Evolutionary conservation across 176 grass and related monocot species (phyloP).

Genomic region (Zoysia pacifica): DNA sequence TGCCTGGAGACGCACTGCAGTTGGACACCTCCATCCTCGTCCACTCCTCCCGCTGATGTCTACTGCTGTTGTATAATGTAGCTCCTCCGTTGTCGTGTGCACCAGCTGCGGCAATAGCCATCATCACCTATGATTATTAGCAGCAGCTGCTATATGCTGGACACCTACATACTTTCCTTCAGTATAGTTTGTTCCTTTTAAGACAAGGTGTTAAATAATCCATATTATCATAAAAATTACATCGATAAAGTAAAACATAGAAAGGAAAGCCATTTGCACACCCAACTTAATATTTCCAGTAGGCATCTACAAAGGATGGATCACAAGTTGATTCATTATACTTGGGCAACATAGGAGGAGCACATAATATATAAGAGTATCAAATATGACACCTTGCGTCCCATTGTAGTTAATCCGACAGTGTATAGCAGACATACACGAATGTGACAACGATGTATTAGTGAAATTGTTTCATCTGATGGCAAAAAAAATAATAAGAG

Average conservation of each 20-base stretch:
- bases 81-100: constrained; percentile 5
- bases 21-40: constrained; percentile 22
- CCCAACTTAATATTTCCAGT: too few relatives aligned
- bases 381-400: too few relatives aligned
- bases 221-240: background rate
- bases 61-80: constrained; percentile 29
- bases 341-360: too few relatives aligned
- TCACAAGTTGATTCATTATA: too few relatives aligned
- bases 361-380: too few relatives aligned
- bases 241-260: constrained; percentile 3
- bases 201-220: background rate
- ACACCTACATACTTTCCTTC: too few relatives aligned
- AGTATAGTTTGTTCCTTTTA: background rate
- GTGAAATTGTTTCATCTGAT: constrained; percentile 18
- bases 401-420: too few relatives aligned
- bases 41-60: constrained; percentile 41
- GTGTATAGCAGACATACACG: background rate
- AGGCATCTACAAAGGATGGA: too few relatives aligned
- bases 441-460: background rate
- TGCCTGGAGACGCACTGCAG: constrained; percentile 19
- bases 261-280: background rate
- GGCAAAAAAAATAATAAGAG: constrained; percentile 12
- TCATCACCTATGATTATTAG: constrained; percentile 11
- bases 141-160: too few relatives aligned
- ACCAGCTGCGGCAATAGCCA: background rate